Conservation (phyloP, 441 rosid genomes). For the Metrosideros polymorpha region DNA sequence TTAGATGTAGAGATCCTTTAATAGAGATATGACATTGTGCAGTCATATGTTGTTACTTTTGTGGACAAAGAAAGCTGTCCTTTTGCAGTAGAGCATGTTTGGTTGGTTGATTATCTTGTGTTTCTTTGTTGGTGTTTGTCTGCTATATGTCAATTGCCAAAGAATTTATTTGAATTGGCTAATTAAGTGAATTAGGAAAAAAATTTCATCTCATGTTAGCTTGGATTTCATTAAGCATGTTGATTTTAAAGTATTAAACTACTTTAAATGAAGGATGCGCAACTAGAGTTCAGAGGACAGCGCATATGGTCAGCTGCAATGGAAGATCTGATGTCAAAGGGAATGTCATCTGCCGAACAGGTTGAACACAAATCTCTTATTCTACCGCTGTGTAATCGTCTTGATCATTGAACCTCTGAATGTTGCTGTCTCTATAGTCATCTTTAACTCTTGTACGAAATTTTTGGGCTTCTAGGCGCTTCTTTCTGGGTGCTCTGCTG, state of each 20-base stretch:
- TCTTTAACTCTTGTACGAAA: background rate
- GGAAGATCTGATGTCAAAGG: slow-evolving; percentile 12
- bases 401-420: background rate
- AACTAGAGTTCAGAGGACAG: slow-evolving; percentile 10
- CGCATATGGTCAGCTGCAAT: slow-evolving; percentile 12
- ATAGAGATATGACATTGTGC: background rate
- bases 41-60: background rate
- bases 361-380: background rate
- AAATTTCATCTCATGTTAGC: background rate
- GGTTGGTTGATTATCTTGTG: background rate
- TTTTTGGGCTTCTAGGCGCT: slow-evolving; percentile 43
- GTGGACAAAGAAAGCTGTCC: background rate
- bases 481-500: slow-evolving; percentile 93
- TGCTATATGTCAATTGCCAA: background rate
- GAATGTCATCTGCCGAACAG: slow-evolving; percentile 2
- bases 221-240: background rate
- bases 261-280: background rate
- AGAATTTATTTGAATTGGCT: background rate
- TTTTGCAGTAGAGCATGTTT: background rate
- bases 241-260: background rate
- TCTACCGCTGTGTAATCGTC: background rate
- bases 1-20: background rate
- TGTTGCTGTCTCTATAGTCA: background rate
- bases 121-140: background rate
- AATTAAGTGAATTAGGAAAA: background rate